Evolutionary conservation across 352 stramenopile species (phyloP).

Genomic region (Phytophthora fragariaefolia): DNA sequence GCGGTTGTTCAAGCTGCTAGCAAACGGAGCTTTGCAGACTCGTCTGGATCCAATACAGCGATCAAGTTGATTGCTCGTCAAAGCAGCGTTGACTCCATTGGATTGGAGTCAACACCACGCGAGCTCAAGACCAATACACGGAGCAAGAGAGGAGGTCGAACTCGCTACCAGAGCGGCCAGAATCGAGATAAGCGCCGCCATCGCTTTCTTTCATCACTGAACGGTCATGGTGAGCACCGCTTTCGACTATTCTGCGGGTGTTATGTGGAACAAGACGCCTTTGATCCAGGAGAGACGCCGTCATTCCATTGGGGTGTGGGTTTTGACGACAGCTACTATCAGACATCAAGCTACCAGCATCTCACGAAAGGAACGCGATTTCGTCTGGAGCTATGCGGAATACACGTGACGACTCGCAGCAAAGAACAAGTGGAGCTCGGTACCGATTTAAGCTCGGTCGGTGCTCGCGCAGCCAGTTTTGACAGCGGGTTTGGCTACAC

Average conservation of each 20-base stretch:
- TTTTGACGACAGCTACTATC: conserved; percentile 33
- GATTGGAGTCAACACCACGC: neutral
- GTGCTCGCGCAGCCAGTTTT: conserved; percentile 12
- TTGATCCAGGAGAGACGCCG: conserved; percentile 19
- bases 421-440: conserved; percentile 4
- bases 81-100: neutral
- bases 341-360: neutral
- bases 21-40: conserved; percentile 15
- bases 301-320: conserved; percentile 33
- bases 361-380: conserved; percentile 26
- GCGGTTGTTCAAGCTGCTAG: conserved; percentile 8
- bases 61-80: conserved; percentile 2
- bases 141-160: conserved; percentile 15
- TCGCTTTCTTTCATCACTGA: conserved; percentile 19
- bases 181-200: conserved; percentile 21
- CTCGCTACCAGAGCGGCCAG: conserved; percentile 11
- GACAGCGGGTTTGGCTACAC: conserved; percentile 29
- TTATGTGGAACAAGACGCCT: conserved; percentile 20
- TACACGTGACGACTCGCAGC: conserved; percentile 18
- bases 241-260: conserved; percentile 22
- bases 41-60: conserved; percentile 11
- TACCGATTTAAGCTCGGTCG: conserved; percentile 16
- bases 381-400: conserved; percentile 23
- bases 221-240: conserved; percentile 5
- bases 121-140: conserved; percentile 17